These are phyloP conservation scores for Echria macrotheca DNA, from an alignment of 495 filamentous ascomycete species.

Conservation along the genomic window DNA sequence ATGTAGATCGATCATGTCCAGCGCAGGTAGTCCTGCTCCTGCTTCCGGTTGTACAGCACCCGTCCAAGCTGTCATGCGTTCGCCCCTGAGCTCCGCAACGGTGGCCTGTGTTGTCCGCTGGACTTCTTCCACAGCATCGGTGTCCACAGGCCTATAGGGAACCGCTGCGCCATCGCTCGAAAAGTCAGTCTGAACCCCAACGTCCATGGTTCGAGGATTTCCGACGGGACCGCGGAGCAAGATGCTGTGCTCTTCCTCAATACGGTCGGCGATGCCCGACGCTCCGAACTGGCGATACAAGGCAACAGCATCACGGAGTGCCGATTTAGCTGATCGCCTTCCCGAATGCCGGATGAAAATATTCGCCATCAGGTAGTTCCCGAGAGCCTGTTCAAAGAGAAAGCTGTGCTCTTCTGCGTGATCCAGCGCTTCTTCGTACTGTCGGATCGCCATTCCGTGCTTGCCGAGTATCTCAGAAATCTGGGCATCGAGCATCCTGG, in stretches of 20 bases:
- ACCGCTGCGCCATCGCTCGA: slow-evolving; percentile 56
- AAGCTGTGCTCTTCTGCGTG: slow-evolving; percentile 75
- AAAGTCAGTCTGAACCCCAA: slow-evolving; percentile 69
- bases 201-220: slow-evolving; percentile 57
- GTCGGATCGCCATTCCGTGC: slow-evolving; percentile 54
- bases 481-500: slow-evolving; percentile 67
- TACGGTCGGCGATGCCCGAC: slow-evolving; percentile 62
- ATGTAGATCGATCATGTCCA: slow-evolving; percentile 82
- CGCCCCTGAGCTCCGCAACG: slow-evolving; percentile 49
- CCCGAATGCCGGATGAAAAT: slow-evolving; percentile 67
- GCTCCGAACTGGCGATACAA: slow-evolving; percentile 73
- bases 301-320: slow-evolving; percentile 65
- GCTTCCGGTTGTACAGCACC: slow-evolving; percentile 42
- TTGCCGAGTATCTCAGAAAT: slow-evolving; percentile 59
- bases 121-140: slow-evolving; percentile 55
- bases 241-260: slow-evolving; percentile 66
- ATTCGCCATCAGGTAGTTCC: slow-evolving; percentile 70
- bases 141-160: slow-evolving; percentile 43
- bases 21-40: slow-evolving; percentile 47
- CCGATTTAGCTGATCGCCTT: slow-evolving; percentile 64
- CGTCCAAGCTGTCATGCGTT: slow-evolving; percentile 61
- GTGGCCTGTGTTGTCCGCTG: slow-evolving; percentile 41
- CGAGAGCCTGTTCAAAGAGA: slow-evolving; percentile 72
- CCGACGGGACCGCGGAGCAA: slow-evolving; percentile 62
- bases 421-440: slow-evolving; percentile 73